These are phyloP conservation scores for Pilobolus umbonatus DNA, from an alignment of 192 early-diverging fungal species.

Conservation along the genomic window DNA sequence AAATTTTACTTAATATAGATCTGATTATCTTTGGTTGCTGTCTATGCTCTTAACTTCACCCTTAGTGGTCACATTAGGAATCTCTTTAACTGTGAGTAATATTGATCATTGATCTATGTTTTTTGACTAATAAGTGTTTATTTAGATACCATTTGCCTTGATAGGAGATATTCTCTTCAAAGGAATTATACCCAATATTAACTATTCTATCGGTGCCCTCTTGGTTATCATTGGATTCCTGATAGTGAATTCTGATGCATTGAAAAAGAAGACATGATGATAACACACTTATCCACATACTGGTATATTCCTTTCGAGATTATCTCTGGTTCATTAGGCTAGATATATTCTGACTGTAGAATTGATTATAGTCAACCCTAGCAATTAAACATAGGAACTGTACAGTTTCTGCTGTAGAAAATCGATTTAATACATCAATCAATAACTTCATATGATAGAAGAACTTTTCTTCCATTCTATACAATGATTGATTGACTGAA, in stretches of 20 bases:
- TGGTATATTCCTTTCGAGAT: too few relatives aligned
- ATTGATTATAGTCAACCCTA: conserved; percentile 71
- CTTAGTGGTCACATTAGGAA: conserved; percentile 71
- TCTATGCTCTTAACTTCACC: conserved; percentile 81
- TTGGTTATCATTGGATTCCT: conserved; percentile 68
- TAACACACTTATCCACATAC: too few relatives aligned
- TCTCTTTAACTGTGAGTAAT: conserved; percentile 61
- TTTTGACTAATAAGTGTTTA: background rate
- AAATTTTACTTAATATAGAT: conserved; percentile 31
- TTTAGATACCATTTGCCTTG: conserved; percentile 58
- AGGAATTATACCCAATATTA: conserved; percentile 40
- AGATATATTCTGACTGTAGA: conserved; percentile 42
- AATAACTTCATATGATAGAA: conserved; percentile 62
- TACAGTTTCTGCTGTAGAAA: conserved; percentile 62
- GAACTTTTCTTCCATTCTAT: conserved; percentile 59
- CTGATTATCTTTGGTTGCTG: conserved; percentile 76
- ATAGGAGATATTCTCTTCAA: conserved; percentile 70
- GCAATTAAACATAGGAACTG: conserved; percentile 61
- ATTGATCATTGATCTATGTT: conserved; percentile 19
- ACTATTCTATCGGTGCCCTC: conserved; percentile 61
- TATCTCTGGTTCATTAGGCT: background rate
- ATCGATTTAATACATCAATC: conserved; percentile 76
- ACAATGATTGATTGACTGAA: conserved; percentile 36
- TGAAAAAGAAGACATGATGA: too few relatives aligned
- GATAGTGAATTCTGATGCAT: conserved; percentile 47